Conservation (phyloP, 2,329 filamentous ascomycete genomes). For the Sporothrix euskadiensis region DNA sequence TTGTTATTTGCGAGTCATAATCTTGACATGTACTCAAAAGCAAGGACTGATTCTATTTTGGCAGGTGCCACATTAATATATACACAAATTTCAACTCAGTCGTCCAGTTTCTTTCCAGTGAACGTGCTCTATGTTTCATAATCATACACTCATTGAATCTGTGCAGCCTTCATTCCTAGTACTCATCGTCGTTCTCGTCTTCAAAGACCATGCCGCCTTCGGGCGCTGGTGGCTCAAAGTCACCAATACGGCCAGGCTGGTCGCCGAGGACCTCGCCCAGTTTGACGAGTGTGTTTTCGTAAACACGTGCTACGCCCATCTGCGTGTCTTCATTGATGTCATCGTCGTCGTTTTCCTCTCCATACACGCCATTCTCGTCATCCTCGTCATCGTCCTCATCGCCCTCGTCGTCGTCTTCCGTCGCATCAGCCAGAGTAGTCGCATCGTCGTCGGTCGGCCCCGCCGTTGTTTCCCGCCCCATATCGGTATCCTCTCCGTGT, state of each 20-base stretch:
- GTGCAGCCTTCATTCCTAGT: background rate
- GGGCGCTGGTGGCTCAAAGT: slow-evolving; percentile 10
- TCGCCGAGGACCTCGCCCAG: slow-evolving; percentile 67
- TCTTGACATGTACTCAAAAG: background rate
- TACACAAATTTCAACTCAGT: background rate
- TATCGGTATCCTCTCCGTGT: slow-evolving; percentile 25
- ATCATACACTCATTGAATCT: slow-evolving; percentile 7
- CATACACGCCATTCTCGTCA: slow-evolving; percentile 39
- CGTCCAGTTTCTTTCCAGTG: background rate
- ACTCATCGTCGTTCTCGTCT: slow-evolving; percentile 24
- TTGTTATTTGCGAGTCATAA: background rate
- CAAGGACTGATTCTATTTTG: background rate
- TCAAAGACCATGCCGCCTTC: slow-evolving; percentile 9
- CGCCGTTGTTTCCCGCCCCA: slow-evolving; percentile 43
- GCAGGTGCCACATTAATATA: background rate
- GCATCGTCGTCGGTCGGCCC: slow-evolving; percentile 10
- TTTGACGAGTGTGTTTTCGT: slow-evolving; percentile 75
- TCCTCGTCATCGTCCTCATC: background rate
- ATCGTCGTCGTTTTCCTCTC: slow-evolving; percentile 39
- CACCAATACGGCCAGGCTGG: slow-evolving; percentile 28
- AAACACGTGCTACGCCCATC: slow-evolving; percentile 73
- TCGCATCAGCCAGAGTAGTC: background rate
- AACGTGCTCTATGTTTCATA: background rate
- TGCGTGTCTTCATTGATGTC: slow-evolving; percentile 45
- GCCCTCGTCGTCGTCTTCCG: background rate